Base-by-base conservation (phyloP, 345 rosid species). In the Pugionium dolabratum region DNA sequence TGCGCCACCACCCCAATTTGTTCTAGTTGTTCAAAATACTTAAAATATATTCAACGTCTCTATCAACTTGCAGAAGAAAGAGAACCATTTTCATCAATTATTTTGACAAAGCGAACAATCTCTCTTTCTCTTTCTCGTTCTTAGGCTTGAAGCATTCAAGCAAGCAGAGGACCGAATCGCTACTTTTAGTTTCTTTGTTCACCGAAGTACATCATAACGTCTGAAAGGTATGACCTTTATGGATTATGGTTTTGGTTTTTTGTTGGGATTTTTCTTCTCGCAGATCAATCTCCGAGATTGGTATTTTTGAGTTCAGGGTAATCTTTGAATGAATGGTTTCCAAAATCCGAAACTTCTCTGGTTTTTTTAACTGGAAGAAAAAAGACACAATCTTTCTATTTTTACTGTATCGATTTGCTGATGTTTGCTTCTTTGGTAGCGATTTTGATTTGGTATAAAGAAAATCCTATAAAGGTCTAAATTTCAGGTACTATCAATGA, bases 1-100 rank as follows among this genome's bases (percentile, higher is more conserved):
- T 87, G 92, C 96, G 88, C 95, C 90, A 81, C 89, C 87, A 82
- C 91, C 89, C 87, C 91, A 0, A 0, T 31, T 58, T 45, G 28
- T 11, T 4, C 5, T 2, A 1, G 46, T 18, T 18, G 18, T 18
- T 18, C 18, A 18, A 0, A 18, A 18, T 18, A 18, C 0, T 18
- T 18, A 18, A 18, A 18, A 0, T 18, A 18, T 18, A 18, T 18
- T 0, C 30, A 54, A 30, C 31, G 10, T 29, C 18, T 43, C 6
- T 4, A 2, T 36, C 39, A 3, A 37, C 1, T 7, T 0, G 0
- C 4, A 33, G 5, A n/a, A 45, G 47, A 33, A 39, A 41, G 37
- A 43, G 35, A 11, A 47, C 46, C 41, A 25, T 8, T 64, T 31
- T 29, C 48, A 28, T 64, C 48, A 63, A 30, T 1, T 34, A 9